Base-by-base conservation (phyloP, 495 filamentous ascomycete genomes). In the Penicillium paradoxum region DNA sequence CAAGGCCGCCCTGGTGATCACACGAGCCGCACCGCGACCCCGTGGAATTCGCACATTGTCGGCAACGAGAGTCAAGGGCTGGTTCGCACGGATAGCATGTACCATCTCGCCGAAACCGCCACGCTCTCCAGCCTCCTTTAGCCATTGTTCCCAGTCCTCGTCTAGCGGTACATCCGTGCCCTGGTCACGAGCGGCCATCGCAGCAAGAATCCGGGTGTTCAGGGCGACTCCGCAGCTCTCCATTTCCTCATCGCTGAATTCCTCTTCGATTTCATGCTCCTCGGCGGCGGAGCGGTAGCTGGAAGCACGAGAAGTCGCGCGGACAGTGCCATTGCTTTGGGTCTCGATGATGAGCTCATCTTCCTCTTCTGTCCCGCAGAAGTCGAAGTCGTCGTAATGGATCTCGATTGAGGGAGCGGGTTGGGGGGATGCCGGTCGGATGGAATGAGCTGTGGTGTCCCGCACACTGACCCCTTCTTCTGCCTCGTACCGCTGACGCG, bases 91-190 rank as follows among this genome's bases (percentile, higher is more conserved):
- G 48, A 77, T 75, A 9, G 70, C 72, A 53, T 69, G 65, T 18
- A 77, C 45, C 56, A 76, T 65, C 41, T 74, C 71, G 7, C 62
- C 56, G 54, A 73, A 75, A 36, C 64, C 65, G 54, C 77, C 79
- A 27, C 79, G 68, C 54, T 92, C 89, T 29, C 85, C 81, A 40
- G 84, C 83, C 58, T 90, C 87, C 65, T 91, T 91, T 32, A 93
- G 66, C 85, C 87, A 93, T 68, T 89, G 87, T 66, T 93, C 89
- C 83, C 83, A 92, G 53, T 87, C 86, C 49, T 86, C 83, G 59
- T 95, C 88, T 32, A 90, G 75, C 18, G 82, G 80, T 30, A 84
- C 79, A 67, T 81, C 55, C 66, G 73, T 75, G 71, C 85, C 62
- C 78, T 84, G 53, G 73, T 84, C 71, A 73, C 85, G 60, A 69